Evolutionary conservation across 441 rosid genomes (phyloP), one percentile per base, ranked within the genome.

Genomic region (Manihot esculenta): DNA sequence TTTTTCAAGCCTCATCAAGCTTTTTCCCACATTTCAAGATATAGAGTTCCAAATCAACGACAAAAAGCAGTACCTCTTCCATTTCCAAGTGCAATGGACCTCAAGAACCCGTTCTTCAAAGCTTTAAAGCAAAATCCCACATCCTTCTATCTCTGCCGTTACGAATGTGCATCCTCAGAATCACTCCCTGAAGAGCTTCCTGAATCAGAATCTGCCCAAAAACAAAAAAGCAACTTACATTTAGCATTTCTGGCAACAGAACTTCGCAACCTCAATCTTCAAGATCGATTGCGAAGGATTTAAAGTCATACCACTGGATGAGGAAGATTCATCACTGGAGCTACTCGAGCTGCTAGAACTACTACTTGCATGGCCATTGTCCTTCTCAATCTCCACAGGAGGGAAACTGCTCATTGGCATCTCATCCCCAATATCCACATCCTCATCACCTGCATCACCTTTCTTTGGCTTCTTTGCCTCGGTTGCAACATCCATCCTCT

Each of bases 371-470:
- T 80, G 88, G 4, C 76, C 87, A 70, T 79, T 83, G 72, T 94
- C 99, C 76, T 89, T 89, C 79, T 92, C 98, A 42, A 94, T 94
- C 83, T 94, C 97, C 30, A 92, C 96, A 0, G 97, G 90, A n/a
- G 98, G 97, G 33, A 89, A 94, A 74, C 81, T 87, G 71, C 86
- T 87, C 68, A 81, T 76, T 3, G 99, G 98, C 83, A 90, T 88
- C 62, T 90, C 97, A 66, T 94, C 99, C 12, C 98, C 98, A 57
- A 94, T 94, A 81, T 94, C 99, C 47, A 94, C 98, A 77, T 94
- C 98, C 64, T 94, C 99, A 51, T 94, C 97, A 17, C 96, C 93
- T 20, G 78, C 83, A 5, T 92, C 99, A 61, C 91, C 91, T 75
- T 83, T 92, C 84, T 85, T 90, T 10, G 78, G 84, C 83, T 82